Base-by-base conservation (phyloP, 1,284 basidiomycete genomes). In the Ustilago loliicola region DNA sequence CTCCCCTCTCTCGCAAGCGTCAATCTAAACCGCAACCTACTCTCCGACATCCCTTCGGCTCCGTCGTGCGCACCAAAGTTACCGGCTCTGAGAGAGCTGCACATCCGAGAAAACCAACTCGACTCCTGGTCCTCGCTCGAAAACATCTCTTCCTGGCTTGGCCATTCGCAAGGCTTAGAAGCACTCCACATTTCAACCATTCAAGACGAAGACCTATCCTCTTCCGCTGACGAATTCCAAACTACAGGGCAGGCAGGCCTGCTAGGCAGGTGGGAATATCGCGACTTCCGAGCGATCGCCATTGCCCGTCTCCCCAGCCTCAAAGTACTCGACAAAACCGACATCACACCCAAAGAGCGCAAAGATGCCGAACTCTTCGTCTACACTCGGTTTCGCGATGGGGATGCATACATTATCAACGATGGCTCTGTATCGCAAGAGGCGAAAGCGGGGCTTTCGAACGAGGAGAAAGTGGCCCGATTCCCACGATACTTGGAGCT, bases 311-410 rank as follows among this genome's bases (percentile, higher is more conserved):
- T 96, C 5, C 89, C 91, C 5, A 88, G 88, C 13, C 89, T 97
- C 30, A 81, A 83, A 11, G 83, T 83, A 34, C 89, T 97, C 45
- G 93, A 98, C 86, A 91, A 91, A 25, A 72, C 70, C 54, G 81
- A 94, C 92, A 90, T 96, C 59, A 90, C 91, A 5, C 65, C 86
- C 9, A 90, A 90, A 71, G 94, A 96, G 84, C 89, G 96, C 40
- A 88, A 87, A n/a, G 96, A 98, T 81, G 91, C 92, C 56, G 95
- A 98, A 87, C 87, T 94, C 47, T 93, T 92, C 83, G 53, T 79
- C 32, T 63, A 64, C 55, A 59, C 52, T 9, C 56, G 70, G 15
- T 71, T 63, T 30, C 69, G 65, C 21, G 29, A 67, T 9, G 48
- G 65, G 1, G 68, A 76, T 45, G 68, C 65, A 9, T 64, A 54